A percentile compares a stretch with the other conserved stretches of the same genome.
These are phyloP conservation scores for Plantago ovata DNA, from an alignment of 257 asterid species.

Conservation along the genomic window DNA sequence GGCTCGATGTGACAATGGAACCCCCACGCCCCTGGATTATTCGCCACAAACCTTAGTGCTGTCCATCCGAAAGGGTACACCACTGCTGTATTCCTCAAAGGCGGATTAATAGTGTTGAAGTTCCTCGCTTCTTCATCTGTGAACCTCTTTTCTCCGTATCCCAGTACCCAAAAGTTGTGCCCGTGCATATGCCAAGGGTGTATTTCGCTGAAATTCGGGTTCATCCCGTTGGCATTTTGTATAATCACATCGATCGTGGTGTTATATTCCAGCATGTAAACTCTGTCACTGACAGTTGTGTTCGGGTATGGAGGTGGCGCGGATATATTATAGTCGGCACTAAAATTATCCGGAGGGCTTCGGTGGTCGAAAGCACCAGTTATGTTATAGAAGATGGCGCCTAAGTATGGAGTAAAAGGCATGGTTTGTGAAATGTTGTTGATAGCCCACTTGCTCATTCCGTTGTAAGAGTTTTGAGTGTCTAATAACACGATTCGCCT, in stretches of 20 bases:
- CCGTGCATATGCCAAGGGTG: slow-evolving; percentile 94
- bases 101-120: slow-evolving; percentile 60
- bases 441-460: slow-evolving; percentile 62
- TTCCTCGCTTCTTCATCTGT: slow-evolving; percentile 29
- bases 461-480: slow-evolving; percentile 57
- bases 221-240: slow-evolving; percentile 64
- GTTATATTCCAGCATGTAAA: slow-evolving; percentile 44
- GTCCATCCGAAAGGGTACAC: slow-evolving; percentile 79
- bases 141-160: slow-evolving; percentile 67
- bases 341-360: slow-evolving; percentile 37
- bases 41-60: slow-evolving; percentile 61
- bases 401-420: slow-evolving; percentile 64
- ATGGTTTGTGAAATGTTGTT: slow-evolving; percentile 59
- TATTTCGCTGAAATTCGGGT: slow-evolving; percentile 48
- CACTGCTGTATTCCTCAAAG: slow-evolving; percentile 56
- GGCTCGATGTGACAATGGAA: slow-evolving; percentile 81
- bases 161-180: slow-evolving; percentile 75
- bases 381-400: slow-evolving; percentile 39
- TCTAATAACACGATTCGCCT: slow-evolving; percentile 44
- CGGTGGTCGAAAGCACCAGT: slow-evolving; percentile 32
- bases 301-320: slow-evolving; percentile 47
- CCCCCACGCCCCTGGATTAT: slow-evolving; percentile 83
- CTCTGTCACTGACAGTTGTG: slow-evolving; percentile 47
- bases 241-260: slow-evolving; percentile 58
- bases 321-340: slow-evolving; percentile 39